These are phyloP conservation scores for Phytopythium montanum DNA, from an alignment of 352 stramenopile species.

Conservation along the genomic window DNA sequence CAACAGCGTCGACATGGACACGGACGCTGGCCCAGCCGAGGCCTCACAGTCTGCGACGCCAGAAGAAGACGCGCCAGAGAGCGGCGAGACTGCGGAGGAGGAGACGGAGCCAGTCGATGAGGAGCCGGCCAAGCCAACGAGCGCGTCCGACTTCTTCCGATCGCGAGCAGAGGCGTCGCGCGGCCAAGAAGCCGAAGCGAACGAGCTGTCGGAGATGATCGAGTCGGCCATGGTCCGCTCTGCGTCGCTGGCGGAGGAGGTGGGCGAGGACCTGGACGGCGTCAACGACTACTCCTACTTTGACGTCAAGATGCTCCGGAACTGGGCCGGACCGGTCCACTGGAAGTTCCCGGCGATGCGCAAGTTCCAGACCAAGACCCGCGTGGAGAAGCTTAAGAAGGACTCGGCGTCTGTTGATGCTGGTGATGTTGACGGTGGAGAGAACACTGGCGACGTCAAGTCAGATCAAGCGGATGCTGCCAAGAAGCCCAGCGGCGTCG, in stretches of 20 bases:
- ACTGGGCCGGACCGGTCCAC: conserved; percentile 71
- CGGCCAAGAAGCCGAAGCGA: conserved; percentile 47
- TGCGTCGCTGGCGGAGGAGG: conserved; percentile 34
- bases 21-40: conserved; percentile 24
- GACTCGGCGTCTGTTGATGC: conserved; percentile 20
- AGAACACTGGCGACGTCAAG: conserved; percentile 30
- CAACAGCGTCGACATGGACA: conserved; percentile 25
- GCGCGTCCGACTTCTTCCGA: conserved; percentile 61
- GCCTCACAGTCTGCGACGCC: conserved; percentile 18
- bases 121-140: conserved; percentile 26
- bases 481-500: conserved; percentile 15
- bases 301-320: conserved; percentile 77
- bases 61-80: conserved; percentile 22
- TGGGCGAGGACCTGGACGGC: conserved; percentile 33
- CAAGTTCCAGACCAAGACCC: conserved; percentile 39
- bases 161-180: conserved; percentile 37
- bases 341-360: conserved; percentile 67
- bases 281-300: conserved; percentile 82
- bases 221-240: conserved; percentile 72
- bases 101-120: conserved; percentile 15
- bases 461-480: conserved; percentile 12
- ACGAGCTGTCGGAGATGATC: conserved; percentile 64
- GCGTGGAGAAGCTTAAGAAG: conserved; percentile 18
- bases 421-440: conserved; percentile 23
- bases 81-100: conserved; percentile 6